phyloP scores from a whole-genome alignment of 2,329 filamentous ascomycete genomes.

The Colletotrichum musae region DNA sequence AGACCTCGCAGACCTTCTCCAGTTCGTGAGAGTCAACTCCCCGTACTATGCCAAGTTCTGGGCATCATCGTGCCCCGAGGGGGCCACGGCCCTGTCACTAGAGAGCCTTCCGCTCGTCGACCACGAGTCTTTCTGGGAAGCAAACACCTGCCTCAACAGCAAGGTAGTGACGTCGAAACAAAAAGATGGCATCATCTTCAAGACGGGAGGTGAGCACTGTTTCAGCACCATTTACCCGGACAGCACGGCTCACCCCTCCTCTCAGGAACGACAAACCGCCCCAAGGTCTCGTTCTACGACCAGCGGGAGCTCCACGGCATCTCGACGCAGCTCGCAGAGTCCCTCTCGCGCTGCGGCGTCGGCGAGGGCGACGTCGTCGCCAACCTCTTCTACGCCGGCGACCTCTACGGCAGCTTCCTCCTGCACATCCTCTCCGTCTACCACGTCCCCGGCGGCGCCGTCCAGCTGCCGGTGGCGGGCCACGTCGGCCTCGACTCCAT shows the following conservation, averaged over 20 bases:
- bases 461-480: constrained; percentile 29
- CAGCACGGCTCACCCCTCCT: background rate
- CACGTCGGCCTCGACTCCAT: constrained; percentile 32
- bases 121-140: constrained; percentile 29
- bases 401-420: constrained; percentile 37
- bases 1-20: constrained; percentile 20
- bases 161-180: constrained; percentile 34
- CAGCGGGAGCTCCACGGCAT: constrained; percentile 29
- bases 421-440: constrained; percentile 37
- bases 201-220: constrained; percentile 22
- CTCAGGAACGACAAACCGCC: constrained; percentile 32
- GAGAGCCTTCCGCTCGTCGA: constrained; percentile 20
- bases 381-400: constrained; percentile 36
- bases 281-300: constrained; percentile 33
- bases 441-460: constrained; percentile 23
- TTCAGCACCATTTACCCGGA: background rate
- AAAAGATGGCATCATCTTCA: constrained; percentile 33
- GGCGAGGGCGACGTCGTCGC: constrained; percentile 26
- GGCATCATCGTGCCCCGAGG: background rate
- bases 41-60: constrained; percentile 30
- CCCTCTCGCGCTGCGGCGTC: constrained; percentile 24
- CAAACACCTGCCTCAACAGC: constrained; percentile 34
- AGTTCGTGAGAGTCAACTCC: constrained; percentile 28
- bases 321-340: constrained; percentile 29
- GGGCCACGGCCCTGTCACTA: constrained; percentile 3